A percentile compares a stretch with the other conserved stretches of the same genome.
These are phyloP conservation scores for Globisporangium abappressorium DNA, from an alignment of 352 stramenopile genomes.

Conservation along the genomic window DNA sequence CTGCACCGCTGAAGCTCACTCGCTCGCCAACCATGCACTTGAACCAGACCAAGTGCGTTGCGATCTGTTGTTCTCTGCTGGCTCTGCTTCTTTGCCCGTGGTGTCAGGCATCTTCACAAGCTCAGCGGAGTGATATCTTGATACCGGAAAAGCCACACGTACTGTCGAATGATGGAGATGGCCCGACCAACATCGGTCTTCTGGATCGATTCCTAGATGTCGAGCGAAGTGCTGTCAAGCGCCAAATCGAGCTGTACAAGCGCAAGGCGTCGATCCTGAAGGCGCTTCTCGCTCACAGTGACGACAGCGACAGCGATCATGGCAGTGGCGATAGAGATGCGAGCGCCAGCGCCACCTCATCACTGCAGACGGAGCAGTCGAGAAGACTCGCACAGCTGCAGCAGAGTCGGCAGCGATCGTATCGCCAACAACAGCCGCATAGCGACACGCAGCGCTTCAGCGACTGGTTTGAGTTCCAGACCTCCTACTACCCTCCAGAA, in stretches of 20 bases:
- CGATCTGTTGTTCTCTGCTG: neutral
- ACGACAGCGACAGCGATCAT: neutral
- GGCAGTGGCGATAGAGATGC: too few species aligned
- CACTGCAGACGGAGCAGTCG: neutral
- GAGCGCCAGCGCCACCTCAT: neutral
- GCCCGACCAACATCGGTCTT: neutral
- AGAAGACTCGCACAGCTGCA: neutral
- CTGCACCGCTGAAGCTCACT: too few species aligned
- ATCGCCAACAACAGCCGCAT: constrained; percentile 13
- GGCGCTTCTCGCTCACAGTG: constrained; percentile 2
- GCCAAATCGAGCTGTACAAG: constrained; percentile 7
- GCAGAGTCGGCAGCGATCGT: constrained; percentile 5
- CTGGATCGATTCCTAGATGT: neutral
- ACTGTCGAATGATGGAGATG: too few species aligned
- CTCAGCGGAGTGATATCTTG: neutral
- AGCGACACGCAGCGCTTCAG: constrained; percentile 10
- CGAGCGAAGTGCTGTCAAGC: constrained; percentile 3
- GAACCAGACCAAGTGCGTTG: neutral
- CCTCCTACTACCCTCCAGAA: neutral
- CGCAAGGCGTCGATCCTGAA: constrained; percentile 8
- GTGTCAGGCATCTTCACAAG: neutral
- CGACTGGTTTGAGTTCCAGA: constrained; percentile 17
- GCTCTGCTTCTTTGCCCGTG: neutral
- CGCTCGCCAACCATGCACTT: neutral
- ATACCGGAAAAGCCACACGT: neutral